Evolutionary conservation across 164 flowering plant species (phyloP), one percentile per base, ranked within the genome.

Genomic region (Aristolochia californica): DNA sequence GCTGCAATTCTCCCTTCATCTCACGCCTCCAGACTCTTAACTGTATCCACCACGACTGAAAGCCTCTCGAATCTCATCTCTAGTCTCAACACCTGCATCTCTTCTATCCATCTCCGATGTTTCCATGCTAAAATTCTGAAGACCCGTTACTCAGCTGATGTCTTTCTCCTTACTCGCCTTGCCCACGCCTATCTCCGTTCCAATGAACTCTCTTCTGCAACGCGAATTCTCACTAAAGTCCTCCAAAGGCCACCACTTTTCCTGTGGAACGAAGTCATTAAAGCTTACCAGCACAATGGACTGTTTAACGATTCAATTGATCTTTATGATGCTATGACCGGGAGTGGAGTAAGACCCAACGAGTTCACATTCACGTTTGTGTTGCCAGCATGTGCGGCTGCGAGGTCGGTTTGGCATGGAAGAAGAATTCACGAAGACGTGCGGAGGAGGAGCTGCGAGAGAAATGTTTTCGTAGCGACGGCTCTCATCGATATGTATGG

Each of bases 241-340:
- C 20, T 56, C 22, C 17, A 28, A 28, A 25, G 28, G 48, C 68
- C 68, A 22, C 68, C 62, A 4, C 14, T 65, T 18, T 65, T 65
- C 22, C 51, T 65, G 4, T 65, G 68, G 63, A 66, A 66, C 21
- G 68, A 59, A 63, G 45, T 43, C 14, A 48, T 65, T n/a, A 66
- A 66, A 66, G 45, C 57, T 23, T 60, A 45, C 20, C 44, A 59
- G 0, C 53, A 59, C 30, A 45, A 34, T 30, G 63, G 68, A 27
- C 17, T 24, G 11, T 48, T 50, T 48, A 22, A 22, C n/a, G 59
- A 65, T 27, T 54, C 65, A 25, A 27, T 62, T n/a, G 27, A 28
- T 44, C 48, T 54, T 26, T 62, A 53, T 34, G 4, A 53, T 16
- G 9, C 27, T 9, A 59, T 65, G 63, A 17, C 38, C 0, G 18